Evolutionary conservation across 805 yeast genomes (phyloP).

Genomic region (Sugiyamaella americana): DNA sequence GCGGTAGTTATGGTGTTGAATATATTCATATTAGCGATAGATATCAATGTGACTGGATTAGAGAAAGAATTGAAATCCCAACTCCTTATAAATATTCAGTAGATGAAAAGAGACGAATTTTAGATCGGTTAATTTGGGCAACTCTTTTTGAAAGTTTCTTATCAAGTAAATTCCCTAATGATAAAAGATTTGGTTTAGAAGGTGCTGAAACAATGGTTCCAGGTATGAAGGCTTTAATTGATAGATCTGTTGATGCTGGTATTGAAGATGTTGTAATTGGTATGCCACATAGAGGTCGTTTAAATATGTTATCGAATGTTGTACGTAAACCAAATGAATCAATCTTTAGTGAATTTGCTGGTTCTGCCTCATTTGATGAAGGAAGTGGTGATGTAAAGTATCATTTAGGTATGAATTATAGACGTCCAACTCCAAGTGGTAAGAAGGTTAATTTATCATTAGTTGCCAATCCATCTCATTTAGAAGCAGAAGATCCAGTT

Average conservation of each 20-base stretch:
- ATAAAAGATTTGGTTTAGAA: constrained; percentile 96
- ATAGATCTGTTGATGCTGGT: constrained; percentile 78
- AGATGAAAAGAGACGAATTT: constrained; percentile 92
- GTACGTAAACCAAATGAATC: constrained; percentile 98
- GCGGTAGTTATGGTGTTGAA: constrained; percentile 86
- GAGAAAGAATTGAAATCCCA: constrained; percentile 94
- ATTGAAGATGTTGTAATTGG: constrained; percentile 95
- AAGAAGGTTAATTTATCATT: constrained; percentile 89
- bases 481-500: constrained; percentile 98
- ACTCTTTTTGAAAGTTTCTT: constrained; percentile 88
- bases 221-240: constrained; percentile 93
- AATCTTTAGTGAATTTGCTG: constrained; percentile 92
- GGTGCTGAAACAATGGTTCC: constrained; percentile 97
- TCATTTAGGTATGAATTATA: constrained; percentile 98
- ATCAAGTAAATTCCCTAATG: constrained; percentile 94
- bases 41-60: constrained; percentile 95
- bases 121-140: constrained; percentile 96
- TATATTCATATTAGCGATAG: constrained; percentile 95
- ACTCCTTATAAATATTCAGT: constrained; percentile 71
- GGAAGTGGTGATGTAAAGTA: constrained; percentile 99
- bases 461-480: constrained; percentile 98
- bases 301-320: constrained; percentile 95
- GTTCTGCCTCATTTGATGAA: constrained; percentile 83
- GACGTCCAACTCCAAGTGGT: constrained; percentile 98
- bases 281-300: constrained; percentile 99